Base-by-base conservation (phyloP, 768 basidiomycete species). In the Boletus rufocinnamomeus region DNA sequence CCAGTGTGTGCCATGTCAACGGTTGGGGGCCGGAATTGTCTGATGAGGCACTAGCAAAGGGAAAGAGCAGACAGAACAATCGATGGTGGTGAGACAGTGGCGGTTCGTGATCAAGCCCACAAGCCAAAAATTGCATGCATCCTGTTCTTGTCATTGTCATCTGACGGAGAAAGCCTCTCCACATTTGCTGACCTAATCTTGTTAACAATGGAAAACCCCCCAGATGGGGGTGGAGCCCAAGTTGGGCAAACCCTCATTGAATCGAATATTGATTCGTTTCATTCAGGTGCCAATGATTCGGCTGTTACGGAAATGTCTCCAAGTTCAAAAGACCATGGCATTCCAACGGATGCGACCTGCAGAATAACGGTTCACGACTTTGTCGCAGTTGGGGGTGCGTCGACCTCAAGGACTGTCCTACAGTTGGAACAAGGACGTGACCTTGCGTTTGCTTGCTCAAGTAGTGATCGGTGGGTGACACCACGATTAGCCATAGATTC, bases 361-460 rank as follows among this genome's bases (percentile, higher is more conserved):
- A 58, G 28, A 34, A 9, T 66, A 40, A 70, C 66, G 13, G 60
- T 71, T 5, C 69, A 69, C 35, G 56, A 59, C 52, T 72, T 72
- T 50, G 35, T 58, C 23, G n/a, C 56, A 10, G 40, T 54, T 34
- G 49, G 16, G 23, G 14, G 16, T 21, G 23, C 32, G n/a, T 50
- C 43, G 16, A 49, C 57, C 9, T 54, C 56, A 4, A 50, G 53
- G n/a, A 32, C 43, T 23, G 38, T 52, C 4, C 44, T 46, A 19
- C 59, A 38, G 34, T 34, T 68, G 27, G 66, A 68, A 37, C 61
- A 58, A 25, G 72, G 64, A 21, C 66, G 65, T 54, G 54, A 54
- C 56, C 54, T 74, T 23, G 67, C 50, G 6, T 17, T 58, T 30
- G 61, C 61, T 28, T 60, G 61, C 47, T 68, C 63, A 6, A 34